Evolutionary conservation across 2,329 filamentous ascomycete species (phyloP), one percentile per base, ranked within the genome.

Genomic region (Colletotrichum chlorophyti): DNA sequence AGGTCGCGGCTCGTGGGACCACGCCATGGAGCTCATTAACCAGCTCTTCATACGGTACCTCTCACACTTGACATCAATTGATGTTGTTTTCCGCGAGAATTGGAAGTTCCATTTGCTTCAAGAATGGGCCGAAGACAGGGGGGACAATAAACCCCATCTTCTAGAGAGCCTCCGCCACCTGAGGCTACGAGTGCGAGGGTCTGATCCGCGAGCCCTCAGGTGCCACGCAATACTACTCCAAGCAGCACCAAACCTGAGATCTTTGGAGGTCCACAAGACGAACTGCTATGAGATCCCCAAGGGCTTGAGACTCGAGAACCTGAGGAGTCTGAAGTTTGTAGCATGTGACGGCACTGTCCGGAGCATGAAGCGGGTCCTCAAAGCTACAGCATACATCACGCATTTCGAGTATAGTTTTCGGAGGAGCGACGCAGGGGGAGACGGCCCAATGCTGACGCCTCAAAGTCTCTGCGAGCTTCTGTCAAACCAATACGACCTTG

Each of bases 391-490:
- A 15, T 19, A 53, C 40, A 21, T 53, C 14, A 38, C 29, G 4
- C 31, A 15, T 23, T 38, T 53, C 24, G 32, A 46, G 41, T 53
- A 53, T 31, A 29, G 7, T n/a, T n/a, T n/a, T n/a, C n/a, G n/a
- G n/a, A n/a, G n/a, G n/a, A n/a, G n/a, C n/a, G n/a, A n/a, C n/a
- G n/a, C n/a, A n/a, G n/a, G n/a, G n/a, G n/a, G n/a, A n/a, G n/a
- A n/a, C n/a, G n/a, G n/a, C n/a, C n/a, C n/a, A n/a, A n/a, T n/a
- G n/a, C n/a, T n/a, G n/a, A n/a, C n/a, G n/a, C n/a, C n/a, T n/a
- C n/a, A n/a, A n/a, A n/a, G n/a, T n/a, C n/a, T n/a, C n/a, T 38
- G 50, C 24, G 24, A 46, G 5, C 50, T 53, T 1, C 24, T 53
- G 6, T 19, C 40, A 5, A 45, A 53, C 31, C 23, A 46, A 15